Base-by-base conservation (phyloP, 2,329 filamentous ascomycete genomes). In the Chaetomium sp. region DNA sequence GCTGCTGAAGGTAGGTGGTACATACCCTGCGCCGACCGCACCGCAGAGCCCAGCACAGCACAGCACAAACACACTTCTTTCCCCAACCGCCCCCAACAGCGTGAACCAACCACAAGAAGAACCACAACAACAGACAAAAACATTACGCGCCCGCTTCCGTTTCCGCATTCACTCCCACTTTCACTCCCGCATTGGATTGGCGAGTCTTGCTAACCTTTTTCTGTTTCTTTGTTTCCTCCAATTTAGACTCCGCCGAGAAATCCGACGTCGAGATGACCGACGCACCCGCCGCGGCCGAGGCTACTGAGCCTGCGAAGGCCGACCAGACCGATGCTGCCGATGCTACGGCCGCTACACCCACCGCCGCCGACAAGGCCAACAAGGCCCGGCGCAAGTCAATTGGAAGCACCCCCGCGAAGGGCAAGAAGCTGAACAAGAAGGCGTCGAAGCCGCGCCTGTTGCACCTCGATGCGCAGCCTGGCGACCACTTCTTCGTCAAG, bases 401-500 rank as follows among this genome's bases (percentile, higher is more conserved):
- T 43, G 79, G 78, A 54, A 80, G 79, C 44, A 78, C 86, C 27
- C 71, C 87, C 62, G 76, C 84, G 71, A 91, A 88, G 73, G 77
- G 73, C 65, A 91, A 91, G 78, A 91, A 91, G 71, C 77, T 91
- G 59, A 94, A 84, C 76, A 89, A 87, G 76, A 96, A 94, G 78
- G 88, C 85, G 69, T 91, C 88, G 48, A 86, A 85, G 73, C 79
- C 80, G 59, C 85, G 86, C 68, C 78, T 88, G 61, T 80, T 80
- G 45, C 82, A 90, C 64, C 79, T 89, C 52, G 83, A 96, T 68
- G 91, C 89, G 61, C 80, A 95, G 75, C 89, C 94, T 4, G 94
- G 95, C 64, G 87, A 97, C 66, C 88, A 91, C 73, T 97, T 88
- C 74, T 85, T 95, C 68, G 90, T 95, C 61, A 89, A 91, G 71